Percentiles rank a stretch among this genome's conserved stretches.
Evolutionary conservation across 148 eudicot species (phyloP).

Genomic region (Diospyros lotus): DNA sequence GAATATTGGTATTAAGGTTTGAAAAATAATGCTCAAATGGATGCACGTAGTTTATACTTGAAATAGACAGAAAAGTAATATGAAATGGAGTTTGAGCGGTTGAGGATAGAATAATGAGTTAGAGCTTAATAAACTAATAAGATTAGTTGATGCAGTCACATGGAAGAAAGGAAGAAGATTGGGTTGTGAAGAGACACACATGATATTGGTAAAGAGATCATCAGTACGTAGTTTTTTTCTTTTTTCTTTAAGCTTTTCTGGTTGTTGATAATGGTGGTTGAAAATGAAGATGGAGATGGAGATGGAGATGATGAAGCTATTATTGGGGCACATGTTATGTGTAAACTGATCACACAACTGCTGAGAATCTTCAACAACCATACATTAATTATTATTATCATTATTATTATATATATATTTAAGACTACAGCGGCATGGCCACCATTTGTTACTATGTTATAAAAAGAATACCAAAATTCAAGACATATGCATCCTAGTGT

Average conservation of each 20-base stretch:
- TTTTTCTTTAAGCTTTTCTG: no score
- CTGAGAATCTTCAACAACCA: constrained; percentile 9
- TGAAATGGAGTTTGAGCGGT: background rate
- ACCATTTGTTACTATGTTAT: constrained; percentile 6
- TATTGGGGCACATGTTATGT: constrained; percentile 28
- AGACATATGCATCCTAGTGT: background rate
- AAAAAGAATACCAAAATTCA: background rate
- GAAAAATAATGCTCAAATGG: no score
- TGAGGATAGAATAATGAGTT: constrained; percentile 7
- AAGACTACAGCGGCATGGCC: background rate
- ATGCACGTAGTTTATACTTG: no score
- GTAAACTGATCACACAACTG: constrained; percentile 5
- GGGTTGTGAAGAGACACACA: background rate
- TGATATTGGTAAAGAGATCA: no score
- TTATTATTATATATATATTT: no score
- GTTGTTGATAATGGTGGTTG: background rate
- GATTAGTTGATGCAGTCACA: constrained; percentile 18
- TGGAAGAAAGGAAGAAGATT: constrained; percentile 15
- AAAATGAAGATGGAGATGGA: constrained; percentile 3
- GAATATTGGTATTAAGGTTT: no score
- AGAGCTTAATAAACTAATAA: background rate
- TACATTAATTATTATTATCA: background rate
- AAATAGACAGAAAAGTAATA: no score
- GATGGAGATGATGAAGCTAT: constrained; percentile 22
- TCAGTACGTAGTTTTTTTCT: no score